phyloP scores from a whole-genome alignment of 73 alveolate genomes.

The Symbiodinium pilosum region DNA sequence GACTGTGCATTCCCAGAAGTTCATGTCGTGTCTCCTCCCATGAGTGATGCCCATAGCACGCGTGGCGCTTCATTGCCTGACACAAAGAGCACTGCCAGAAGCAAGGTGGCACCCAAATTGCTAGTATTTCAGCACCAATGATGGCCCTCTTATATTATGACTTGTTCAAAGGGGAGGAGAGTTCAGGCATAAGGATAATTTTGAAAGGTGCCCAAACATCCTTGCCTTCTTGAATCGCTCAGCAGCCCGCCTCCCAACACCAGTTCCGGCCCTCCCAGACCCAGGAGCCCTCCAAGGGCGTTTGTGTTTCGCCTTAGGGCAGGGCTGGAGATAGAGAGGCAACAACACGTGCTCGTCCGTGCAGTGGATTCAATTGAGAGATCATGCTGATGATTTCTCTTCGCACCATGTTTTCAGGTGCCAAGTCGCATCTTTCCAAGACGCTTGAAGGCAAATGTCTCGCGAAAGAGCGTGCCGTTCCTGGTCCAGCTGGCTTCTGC shows the following conservation, averaged over 20 bases:
- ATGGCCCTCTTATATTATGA: too few relatives aligned
- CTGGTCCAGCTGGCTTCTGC: background rate
- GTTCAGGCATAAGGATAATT: too few relatives aligned
- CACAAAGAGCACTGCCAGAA: background rate
- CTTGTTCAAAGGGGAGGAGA: too few relatives aligned
- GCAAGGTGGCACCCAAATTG: too few relatives aligned
- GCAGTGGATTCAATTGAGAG: too few relatives aligned
- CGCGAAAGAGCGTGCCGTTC: constrained; percentile 24
- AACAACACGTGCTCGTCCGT: too few relatives aligned
- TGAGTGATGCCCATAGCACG: constrained; percentile 89
- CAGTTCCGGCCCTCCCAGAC: constrained; percentile 85
- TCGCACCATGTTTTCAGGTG: too few relatives aligned
- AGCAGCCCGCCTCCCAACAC: constrained; percentile 76
- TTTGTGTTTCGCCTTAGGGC: constrained; percentile 28
- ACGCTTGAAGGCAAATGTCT: constrained; percentile 17
- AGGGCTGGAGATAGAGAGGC: background rate
- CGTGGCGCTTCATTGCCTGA: constrained; percentile 65
- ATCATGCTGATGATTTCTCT: too few relatives aligned
- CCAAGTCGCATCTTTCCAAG: constrained; percentile 55
- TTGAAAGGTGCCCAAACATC: too few relatives aligned
- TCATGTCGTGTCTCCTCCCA: constrained; percentile 33
- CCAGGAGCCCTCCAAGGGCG: constrained; percentile 43
- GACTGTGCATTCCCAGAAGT: too few relatives aligned
- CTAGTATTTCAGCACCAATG: too few relatives aligned
- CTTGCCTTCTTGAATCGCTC: too few relatives aligned